These are phyloP conservation scores for Actinomortierella ambigua DNA, from an alignment of 371 early-diverging fungal genomes.

Conservation along the genomic window DNA sequence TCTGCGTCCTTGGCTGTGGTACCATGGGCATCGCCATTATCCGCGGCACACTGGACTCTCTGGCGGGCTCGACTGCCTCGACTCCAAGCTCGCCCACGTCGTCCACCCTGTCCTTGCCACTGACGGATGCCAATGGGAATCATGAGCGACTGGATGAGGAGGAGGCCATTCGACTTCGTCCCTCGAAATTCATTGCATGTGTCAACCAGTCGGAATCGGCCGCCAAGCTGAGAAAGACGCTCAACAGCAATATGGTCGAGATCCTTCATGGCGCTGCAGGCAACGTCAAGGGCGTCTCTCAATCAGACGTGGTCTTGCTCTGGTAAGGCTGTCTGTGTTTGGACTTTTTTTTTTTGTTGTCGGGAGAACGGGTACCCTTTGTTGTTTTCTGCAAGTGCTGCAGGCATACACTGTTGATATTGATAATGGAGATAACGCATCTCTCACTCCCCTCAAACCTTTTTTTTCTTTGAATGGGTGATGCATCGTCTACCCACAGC, in stretches of 20 bases:
- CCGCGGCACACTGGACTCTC: conserved; percentile 50
- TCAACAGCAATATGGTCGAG: conserved; percentile 25
- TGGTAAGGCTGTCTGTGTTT: conserved; percentile 36
- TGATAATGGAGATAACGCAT: not conserved
- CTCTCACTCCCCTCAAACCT: not conserved
- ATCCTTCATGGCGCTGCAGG: conserved; percentile 37
- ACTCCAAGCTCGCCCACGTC: conserved; percentile 4
- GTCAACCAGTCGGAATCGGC: conserved; percentile 50
- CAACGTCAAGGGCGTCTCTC: conserved; percentile 44
- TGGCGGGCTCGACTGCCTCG: conserved; percentile 1
- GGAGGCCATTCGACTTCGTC: conserved; percentile 15
- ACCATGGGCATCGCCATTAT: conserved; percentile 61
- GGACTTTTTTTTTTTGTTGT: not conserved
- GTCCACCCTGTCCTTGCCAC: conserved; percentile 2
- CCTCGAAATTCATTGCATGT: conserved; percentile 49
- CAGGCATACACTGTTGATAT: too few species aligned
- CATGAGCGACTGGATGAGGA: not conserved
- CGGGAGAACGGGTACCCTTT: not conserved
- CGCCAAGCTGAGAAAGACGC: conserved; percentile 18
- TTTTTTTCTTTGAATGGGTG: too few species aligned
- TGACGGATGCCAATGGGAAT: conserved; percentile 1
- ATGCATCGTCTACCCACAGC: conserved; percentile 20
- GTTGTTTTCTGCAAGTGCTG: too few species aligned
- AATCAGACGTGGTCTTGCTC: conserved; percentile 49
- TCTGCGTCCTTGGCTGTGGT: conserved; percentile 57